Base-by-base conservation (phyloP, 805 yeast genomes). In the Candida piceae region DNA sequence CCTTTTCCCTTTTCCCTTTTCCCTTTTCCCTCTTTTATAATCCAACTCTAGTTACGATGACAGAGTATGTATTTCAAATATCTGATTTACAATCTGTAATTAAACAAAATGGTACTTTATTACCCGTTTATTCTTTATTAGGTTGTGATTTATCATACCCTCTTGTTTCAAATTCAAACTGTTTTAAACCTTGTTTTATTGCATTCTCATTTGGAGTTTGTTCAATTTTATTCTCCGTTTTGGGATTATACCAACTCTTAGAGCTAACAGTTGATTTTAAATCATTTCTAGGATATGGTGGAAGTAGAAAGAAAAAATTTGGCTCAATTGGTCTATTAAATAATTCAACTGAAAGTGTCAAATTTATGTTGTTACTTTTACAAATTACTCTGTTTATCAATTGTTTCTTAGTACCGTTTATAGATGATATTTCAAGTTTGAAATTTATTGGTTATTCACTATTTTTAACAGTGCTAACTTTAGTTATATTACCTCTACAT, bases 401-500 rank as follows among this genome's bases (percentile, higher is more conserved):
- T 18, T 39, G 40, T 22, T 37, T 35, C 15, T 40, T 35, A 16
- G 31, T 25, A 32, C 34, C 31, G 16, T 35, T 25, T 7, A 34
- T 34, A 7, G 35, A 10, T 5, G 22, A 17, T 38, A 26, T 21
- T 7, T 29, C 29, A 22, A 23, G 19, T 6, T 23, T 32, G 7
- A 13, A 22, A 23, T 29, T 23, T 19, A 29, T 23, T 32, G 31
- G 17, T 4, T 58, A 49, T 31, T 23, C 34, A 3, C 12, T 41
- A 1, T 34, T 38, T 15, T 15, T 55, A 0, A 15, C 45, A 7
- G 41, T 49, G 1, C 29, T 57, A 4, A 13, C 46, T 3, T 32
- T 49, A 2, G 38, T 66, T 3, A 58, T 69, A 2, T 31, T 66
- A 1, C 77, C 78, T 0, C 48, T 75, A 10, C 72, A 71, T 29